Evolutionary conservation across 2,329 filamentous ascomycete genomes (phyloP), one percentile per base, ranked within the genome.

Genomic region (Thielaviopsis musarum): DNA sequence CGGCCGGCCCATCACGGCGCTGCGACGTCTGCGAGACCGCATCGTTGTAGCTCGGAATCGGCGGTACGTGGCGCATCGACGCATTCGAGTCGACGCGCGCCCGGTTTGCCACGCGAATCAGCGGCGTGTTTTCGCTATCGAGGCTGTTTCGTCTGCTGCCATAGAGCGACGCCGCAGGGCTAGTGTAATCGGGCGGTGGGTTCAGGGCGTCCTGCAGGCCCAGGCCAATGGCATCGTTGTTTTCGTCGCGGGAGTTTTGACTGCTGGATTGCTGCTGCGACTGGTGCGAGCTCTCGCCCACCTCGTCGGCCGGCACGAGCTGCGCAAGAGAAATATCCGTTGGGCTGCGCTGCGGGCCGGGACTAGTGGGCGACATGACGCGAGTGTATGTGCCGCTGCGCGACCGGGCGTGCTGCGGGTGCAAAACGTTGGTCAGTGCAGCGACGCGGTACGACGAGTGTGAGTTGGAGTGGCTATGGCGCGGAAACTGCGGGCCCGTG

Each of bases 251-350:
- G 10, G 30, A 3, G 30, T 48, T 22, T 64, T 61, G 17, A 62
- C 66, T 45, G 67, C 67, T 49, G 66, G 67, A 48, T 71, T 70
- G 52, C 17, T 45, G n/a, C 30, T 34, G 30, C 10, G 30, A 34
- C 9, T 54, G 54, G 34, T 71, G 75, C 65, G 85, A 87, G 24
- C 81, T 78, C 60, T 90, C 88, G 67, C 89, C 88, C n/a, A 77
- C 80, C 59, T 83, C 79, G 65, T 91, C 85, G 63, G 73, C 76
- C 2, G 79, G 86, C 52, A 88, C 84, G 58, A 96, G 78, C 66
- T 91, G 89, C 28, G 91, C 88, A 54, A 98, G 80, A 9, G 91
- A 96, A 64, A 98, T 98, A 70, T 97, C 93, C 12, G 93, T 97
- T 9, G 93, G 91, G 67, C 88, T 94, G 65, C 91, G 81, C 62